phyloP scores from a whole-genome alignment of 495 filamentous ascomycete species.

The Amniculicola lignicola region DNA sequence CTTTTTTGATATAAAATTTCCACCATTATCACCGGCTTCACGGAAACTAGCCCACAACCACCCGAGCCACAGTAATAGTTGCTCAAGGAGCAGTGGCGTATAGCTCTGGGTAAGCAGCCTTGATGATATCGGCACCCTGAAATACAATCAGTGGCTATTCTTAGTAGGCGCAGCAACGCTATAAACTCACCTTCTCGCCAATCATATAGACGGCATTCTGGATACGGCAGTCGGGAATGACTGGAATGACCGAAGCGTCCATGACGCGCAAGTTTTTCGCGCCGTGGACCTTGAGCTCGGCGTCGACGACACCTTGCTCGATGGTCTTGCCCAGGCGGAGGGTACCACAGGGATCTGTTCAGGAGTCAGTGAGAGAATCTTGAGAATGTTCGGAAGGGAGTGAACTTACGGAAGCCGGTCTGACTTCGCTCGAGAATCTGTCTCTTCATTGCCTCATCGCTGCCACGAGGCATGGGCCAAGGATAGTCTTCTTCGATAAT shows the following conservation, averaged over 20 bases:
- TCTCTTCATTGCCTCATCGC: conserved; percentile 57
- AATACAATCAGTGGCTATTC: too few species aligned
- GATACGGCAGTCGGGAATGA: conserved; percentile 23
- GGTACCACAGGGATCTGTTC: conserved; percentile 53
- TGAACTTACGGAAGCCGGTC: conserved; percentile 52
- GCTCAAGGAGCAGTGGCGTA: too few species aligned
- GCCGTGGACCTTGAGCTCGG: conserved; percentile 16
- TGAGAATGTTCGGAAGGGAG: background rate
- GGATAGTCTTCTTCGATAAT: conserved; percentile 55
- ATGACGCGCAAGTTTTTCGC: conserved; percentile 16
- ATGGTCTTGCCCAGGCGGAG: conserved; percentile 53
- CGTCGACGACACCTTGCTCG: conserved; percentile 36
- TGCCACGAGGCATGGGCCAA: conserved; percentile 57
- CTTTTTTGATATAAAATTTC: too few species aligned
- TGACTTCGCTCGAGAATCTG: conserved; percentile 56
- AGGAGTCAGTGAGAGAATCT: background rate
- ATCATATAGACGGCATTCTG: conserved; percentile 28
- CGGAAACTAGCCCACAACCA: too few species aligned
- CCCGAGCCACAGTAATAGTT: too few species aligned
- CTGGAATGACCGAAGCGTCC: conserved; percentile 15
- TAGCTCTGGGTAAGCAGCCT: conserved; percentile 3
- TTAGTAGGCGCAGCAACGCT: too few species aligned
- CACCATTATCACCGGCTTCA: too few species aligned
- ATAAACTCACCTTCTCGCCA: conserved; percentile 24
- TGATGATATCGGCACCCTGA: conserved; percentile 16